phyloP scores from a whole-genome alignment of 2,329 filamentous ascomycete species.

The Penicillium sp. region DNA sequence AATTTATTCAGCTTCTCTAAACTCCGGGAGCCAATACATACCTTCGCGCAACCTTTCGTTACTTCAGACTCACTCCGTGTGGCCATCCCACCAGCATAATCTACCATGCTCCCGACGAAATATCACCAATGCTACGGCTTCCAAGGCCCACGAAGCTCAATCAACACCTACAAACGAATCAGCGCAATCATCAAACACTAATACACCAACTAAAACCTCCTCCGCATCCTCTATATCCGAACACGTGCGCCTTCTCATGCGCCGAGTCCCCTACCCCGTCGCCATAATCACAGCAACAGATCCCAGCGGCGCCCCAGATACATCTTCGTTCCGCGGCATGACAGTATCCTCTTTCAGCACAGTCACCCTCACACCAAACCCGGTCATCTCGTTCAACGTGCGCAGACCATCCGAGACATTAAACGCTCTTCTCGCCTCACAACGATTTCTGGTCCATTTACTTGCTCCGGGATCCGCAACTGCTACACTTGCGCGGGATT shows the following conservation, averaged over 20 bases:
- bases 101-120: slow-evolving; percentile 16
- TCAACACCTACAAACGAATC: not conserved
- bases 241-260: slow-evolving; percentile 51
- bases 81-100: slow-evolving; percentile 4
- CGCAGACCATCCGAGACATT: slow-evolving; percentile 57
- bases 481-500: slow-evolving; percentile 40
- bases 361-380: slow-evolving; percentile 55
- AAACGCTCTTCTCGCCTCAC: slow-evolving; percentile 49
- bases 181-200: not conserved
- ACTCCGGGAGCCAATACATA: not conserved
- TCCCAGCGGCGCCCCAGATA: slow-evolving; percentile 26
- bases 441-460: slow-evolving; percentile 54
- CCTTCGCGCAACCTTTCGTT: not conserved
- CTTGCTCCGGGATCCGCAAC: slow-evolving; percentile 37
- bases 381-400: slow-evolving; percentile 64
- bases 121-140: slow-evolving; percentile 16
- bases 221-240: slow-evolving; percentile 28
- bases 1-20: not conserved
- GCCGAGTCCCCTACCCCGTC: slow-evolving; percentile 57
- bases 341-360: slow-evolving; percentile 64
- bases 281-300: slow-evolving; percentile 55
- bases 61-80: not conserved
- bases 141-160: not conserved
- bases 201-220: not conserved
- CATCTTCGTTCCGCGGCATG: slow-evolving; percentile 48